Evolutionary conservation across 345 rosid species (phyloP), one percentile per base, ranked within the genome.

Genomic region (Carallia pectinifolia): DNA sequence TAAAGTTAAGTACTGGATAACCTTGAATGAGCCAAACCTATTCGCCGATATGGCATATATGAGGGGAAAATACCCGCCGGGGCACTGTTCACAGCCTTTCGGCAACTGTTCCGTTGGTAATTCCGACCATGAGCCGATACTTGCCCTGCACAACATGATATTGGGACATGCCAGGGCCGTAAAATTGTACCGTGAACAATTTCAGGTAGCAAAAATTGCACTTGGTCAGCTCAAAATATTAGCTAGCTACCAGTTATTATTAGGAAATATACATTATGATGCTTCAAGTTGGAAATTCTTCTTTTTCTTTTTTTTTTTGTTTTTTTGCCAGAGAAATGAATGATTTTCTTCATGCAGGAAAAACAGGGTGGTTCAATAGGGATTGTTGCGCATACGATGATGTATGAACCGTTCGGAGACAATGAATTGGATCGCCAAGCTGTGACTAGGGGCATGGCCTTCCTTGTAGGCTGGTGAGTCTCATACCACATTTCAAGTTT

Each of bases 51-150:
- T 84, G 76, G 74, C 80, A 2, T 84, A 81, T 58, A 37, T 74
- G 0, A 69, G 73, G 68, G 82, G 87, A 48, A 2, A 37, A 30
- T 79, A 69, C 66, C 82, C 83, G 27, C 87, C 87, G 8, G 72
- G 54, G 52, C 85, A 34, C 58, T 81, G 85, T 50, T 79, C 83
- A 0, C 55, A 27, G 0, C 87, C 85, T 17, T 84, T 84, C 54
- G 85, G 83, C 48, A 77, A 74, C 50, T 81, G 87, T 55, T 73
- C 85, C 0, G 66, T 3, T 53, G 87, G 87, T 6, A 77, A 84
- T 64, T 79, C 85, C 31, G 82, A 81, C 37, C 7, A 31, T 8
- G 83, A 84, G 48, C 83, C 85, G 34, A 66, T 65, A 29, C 52
- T 77, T 62, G 78, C 61, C 47, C 4, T 77, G 50, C 84, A 84